phyloP scores from a whole-genome alignment of 2,329 filamentous ascomycete genomes.

The Penicillium fuscoglaucum region DNA sequence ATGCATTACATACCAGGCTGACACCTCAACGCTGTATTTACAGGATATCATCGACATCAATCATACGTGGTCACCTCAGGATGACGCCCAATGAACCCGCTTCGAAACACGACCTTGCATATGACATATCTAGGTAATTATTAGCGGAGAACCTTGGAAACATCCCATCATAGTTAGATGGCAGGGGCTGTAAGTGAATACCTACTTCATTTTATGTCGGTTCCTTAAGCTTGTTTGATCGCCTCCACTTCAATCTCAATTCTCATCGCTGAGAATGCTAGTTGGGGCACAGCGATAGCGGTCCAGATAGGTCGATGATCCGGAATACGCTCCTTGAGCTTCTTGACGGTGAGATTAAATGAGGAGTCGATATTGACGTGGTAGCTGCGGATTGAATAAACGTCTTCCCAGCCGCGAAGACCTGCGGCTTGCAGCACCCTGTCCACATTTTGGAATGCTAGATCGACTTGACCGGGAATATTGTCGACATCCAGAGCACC shows the following conservation, averaged over 20 bases:
- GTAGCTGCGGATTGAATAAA: not conserved
- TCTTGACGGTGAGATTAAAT: not conserved
- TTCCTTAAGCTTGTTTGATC: not conserved
- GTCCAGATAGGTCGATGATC: not conserved
- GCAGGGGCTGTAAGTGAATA: no score
- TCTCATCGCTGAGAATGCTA: not conserved
- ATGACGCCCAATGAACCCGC: not conserved
- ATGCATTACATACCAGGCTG: no score
- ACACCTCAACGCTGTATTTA: not conserved
- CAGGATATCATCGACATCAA: not conserved
- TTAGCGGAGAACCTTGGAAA: not conserved
- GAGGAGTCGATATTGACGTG: not conserved
- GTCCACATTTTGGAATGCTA: no score
- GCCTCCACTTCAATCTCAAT: not conserved
- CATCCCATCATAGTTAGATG: no score
- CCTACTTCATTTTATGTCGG: no score
- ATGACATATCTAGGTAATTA: not conserved
- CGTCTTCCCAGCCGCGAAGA: not conserved
- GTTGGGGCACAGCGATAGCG: not conserved
- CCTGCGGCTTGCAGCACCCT: not conserved
- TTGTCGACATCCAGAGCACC: no score
- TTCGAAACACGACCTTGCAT: no score
- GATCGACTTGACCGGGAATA: no score
- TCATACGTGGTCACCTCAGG: not conserved
- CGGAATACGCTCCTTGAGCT: not conserved